Evolutionary conservation across 352 stramenopile genomes (phyloP).

Genomic region (Globisporangium spinosum): DNA sequence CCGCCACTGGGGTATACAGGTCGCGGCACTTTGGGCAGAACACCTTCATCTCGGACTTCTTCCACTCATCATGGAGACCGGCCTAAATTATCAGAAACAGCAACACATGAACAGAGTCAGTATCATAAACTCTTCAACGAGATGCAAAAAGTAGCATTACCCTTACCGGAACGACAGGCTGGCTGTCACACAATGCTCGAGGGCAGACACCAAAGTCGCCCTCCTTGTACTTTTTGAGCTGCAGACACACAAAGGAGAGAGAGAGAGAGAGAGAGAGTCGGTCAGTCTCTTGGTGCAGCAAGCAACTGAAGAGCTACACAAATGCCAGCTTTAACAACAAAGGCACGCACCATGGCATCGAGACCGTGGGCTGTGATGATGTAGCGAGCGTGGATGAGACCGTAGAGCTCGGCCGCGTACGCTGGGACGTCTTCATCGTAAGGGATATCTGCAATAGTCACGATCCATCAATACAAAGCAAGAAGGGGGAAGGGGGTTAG

Average conservation of each 20-base stretch:
- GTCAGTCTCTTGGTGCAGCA: not conserved
- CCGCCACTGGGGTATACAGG: conserved; percentile 78
- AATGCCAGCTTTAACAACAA: not conserved
- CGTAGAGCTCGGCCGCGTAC: conserved; percentile 88
- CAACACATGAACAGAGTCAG: conserved; percentile 11
- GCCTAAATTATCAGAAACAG: conserved; percentile 30
- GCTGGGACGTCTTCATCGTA: conserved; percentile 86
- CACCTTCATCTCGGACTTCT: conserved; percentile 90
- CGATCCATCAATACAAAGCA: not conserved
- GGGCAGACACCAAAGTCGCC: conserved; percentile 86
- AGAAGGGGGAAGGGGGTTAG: not conserved
- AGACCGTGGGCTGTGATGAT: conserved; percentile 88
- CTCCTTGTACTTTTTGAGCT: conserved; percentile 90
- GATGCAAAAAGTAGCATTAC: not conserved
- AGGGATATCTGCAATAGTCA: conserved; percentile 57
- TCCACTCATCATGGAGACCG: conserved; percentile 85
- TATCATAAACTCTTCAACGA: not conserved
- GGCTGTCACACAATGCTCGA: conserved; percentile 76
- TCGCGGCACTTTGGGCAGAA: conserved; percentile 89
- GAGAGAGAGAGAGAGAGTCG: not conserved
- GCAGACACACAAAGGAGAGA: not conserved
- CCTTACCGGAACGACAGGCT: conserved; percentile 77
- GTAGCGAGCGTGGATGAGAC: conserved; percentile 87
- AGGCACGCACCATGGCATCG: conserved; percentile 71
- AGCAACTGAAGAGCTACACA: not conserved